Base-by-base conservation (phyloP, 805 yeast genomes). In the Metschnikowia noctiluminum region DNA sequence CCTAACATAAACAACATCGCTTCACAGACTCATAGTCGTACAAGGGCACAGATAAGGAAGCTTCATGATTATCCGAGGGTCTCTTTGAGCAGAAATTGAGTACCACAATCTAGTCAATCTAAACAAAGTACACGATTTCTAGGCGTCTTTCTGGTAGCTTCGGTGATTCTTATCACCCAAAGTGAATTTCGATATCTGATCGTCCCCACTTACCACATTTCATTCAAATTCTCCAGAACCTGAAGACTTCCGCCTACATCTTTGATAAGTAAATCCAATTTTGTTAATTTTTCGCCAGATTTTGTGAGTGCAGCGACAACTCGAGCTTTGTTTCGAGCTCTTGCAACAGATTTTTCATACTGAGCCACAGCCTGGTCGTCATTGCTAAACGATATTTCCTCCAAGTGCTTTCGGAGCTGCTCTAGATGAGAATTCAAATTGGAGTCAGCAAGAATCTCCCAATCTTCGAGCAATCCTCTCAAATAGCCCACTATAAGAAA, bases 401-500 rank as follows among this genome's bases (percentile, higher is more conserved):
- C 39, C 7, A 61, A 32, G 7, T 52, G 40, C 62, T 70, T 57
- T 54, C 59, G 45, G 65, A 74, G 37, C 70, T 63, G 59, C 40
- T 54, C 28, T 42, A 65, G 32, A 62, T 64, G 62, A 2, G 58
- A 27, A 28, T 62, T 49, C 11, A 42, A 21, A 28, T 13, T 42
- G 5, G 43, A 46, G 5, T 7, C 13, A 8, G 38, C 42, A 21
- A 8, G 9, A 8, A 43, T 34, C 15, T 60, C 43, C 74, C 82
- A 66, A 7, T 66, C 61, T 13, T 66, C 64, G 16, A 78, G 61
- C 37, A 84, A 58, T 14, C 86, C 83, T 47, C 74, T 62, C 36
- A 85, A 72, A 48, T 87, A 83, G 0, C 97, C 97, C 1, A 90
- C 62, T 0, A 87, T 61, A 2, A 88, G 55, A 57, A 79, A 84